phyloP scores from a whole-genome alignment of 495 filamentous ascomycete species.

The Jackrogersella multiformis region DNA sequence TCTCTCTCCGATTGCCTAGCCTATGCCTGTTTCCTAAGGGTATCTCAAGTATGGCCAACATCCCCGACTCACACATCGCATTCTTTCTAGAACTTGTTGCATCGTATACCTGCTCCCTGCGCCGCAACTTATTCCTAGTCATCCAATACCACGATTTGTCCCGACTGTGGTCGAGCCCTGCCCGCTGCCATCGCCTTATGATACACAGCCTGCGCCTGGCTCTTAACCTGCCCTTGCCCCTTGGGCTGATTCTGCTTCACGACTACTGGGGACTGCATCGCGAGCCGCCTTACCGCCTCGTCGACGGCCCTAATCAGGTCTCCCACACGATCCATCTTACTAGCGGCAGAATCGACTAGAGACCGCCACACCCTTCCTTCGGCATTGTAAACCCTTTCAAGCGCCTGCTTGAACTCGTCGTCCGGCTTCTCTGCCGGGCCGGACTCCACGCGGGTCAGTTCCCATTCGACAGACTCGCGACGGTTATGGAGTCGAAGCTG shows the following conservation, averaged over 20 bases:
- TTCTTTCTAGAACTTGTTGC: conserved; percentile 28
- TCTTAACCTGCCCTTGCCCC: conserved; percentile 24
- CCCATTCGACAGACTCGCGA: conserved; percentile 54
- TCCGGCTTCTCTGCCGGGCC: conserved; percentile 31
- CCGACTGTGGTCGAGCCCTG: conserved; percentile 34
- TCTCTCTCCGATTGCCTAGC: conserved; percentile 7
- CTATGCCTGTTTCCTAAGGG: conserved; percentile 38
- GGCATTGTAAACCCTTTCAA: conserved; percentile 52
- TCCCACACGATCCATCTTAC: conserved; percentile 48
- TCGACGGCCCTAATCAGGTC: conserved; percentile 47
- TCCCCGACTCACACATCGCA: conserved; percentile 34
- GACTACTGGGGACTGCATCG: conserved; percentile 35
- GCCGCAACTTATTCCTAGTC: conserved; percentile 30
- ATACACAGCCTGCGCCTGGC: conserved; percentile 26
- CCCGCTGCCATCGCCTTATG: conserved; percentile 35
- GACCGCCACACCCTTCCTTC: conserved; percentile 46
- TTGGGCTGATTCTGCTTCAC: conserved; percentile 38
- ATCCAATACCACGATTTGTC: conserved; percentile 40
- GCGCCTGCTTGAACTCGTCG: conserved; percentile 54
- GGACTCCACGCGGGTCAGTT: conserved; percentile 46
- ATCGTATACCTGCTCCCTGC: conserved; percentile 22
- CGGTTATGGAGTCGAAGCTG: conserved; percentile 49
- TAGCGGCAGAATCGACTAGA: conserved; percentile 48
- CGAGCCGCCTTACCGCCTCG: conserved; percentile 39
- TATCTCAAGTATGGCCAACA: conserved; percentile 41